Evolutionary conservation across 805 yeast species (phyloP).

Genomic region (Vanderwaltozyma tropicalis): DNA sequence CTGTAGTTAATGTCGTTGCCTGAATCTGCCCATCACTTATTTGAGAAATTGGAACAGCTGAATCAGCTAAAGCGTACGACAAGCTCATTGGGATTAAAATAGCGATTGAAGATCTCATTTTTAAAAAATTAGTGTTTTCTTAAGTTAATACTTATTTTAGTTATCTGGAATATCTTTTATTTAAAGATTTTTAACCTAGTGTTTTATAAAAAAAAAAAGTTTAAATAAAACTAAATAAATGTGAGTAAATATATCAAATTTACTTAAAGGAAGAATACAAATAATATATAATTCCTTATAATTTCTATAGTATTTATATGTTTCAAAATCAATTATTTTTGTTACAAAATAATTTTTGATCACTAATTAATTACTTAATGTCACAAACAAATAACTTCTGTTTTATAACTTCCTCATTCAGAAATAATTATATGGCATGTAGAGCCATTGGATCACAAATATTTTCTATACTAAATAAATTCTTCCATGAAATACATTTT

Average conservation of each 20-base stretch:
- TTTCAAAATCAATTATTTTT: too few relatives aligned
- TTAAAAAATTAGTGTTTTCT: background rate
- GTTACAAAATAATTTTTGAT: too few relatives aligned
- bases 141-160: too few relatives aligned
- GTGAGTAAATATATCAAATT: background rate
- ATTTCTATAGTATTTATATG: too few relatives aligned
- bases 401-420: too few relatives aligned
- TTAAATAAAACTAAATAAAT: background rate
- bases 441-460: too few relatives aligned
- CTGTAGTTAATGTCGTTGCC: background rate
- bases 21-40: conserved; percentile 3
- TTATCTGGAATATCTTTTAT: background rate
- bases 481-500: too few relatives aligned
- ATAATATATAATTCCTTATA: background rate
- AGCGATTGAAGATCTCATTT: conserved; percentile 1
- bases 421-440: too few relatives aligned
- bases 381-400: too few relatives aligned
- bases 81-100: background rate
- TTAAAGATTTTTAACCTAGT: background rate
- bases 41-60: conserved; percentile 2
- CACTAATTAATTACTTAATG: too few relatives aligned
- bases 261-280: background rate
- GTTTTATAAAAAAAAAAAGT: background rate
- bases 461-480: too few relatives aligned
- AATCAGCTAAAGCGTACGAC: background rate